Conservation (phyloP, 371 early-diverging fungal species). For the Apophysomyces ossiformis region DNA sequence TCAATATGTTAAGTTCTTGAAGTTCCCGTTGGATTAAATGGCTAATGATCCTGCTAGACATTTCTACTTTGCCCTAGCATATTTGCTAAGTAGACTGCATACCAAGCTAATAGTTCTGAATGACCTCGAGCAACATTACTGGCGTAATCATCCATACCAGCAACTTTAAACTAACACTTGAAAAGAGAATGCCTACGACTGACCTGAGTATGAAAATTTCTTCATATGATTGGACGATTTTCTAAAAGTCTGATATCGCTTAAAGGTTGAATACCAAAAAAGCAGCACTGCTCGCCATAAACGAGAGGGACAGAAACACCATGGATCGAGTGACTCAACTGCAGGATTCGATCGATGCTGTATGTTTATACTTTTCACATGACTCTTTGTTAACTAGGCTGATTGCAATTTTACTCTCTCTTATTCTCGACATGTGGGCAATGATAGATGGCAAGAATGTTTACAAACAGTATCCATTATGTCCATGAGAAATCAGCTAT, state of each 20-base stretch:
- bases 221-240: background rate
- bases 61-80: too few relatives aligned
- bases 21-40: too few relatives aligned
- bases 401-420: background rate
- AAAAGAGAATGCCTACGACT: background rate
- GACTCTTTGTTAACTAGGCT: background rate
- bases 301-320: too few relatives aligned
- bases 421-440: background rate
- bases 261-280: background rate
- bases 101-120: too few relatives aligned
- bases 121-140: background rate
- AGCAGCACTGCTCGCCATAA: conserved; percentile 11
- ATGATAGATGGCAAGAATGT: conserved; percentile 53
- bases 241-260: background rate
- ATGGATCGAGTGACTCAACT: conserved; percentile 58
- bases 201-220: background rate
- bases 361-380: conserved; percentile 16
- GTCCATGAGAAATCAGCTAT: conserved; percentile 56
- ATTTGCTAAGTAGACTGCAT: too few relatives aligned
- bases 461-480: conserved; percentile 58
- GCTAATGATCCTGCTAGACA: too few relatives aligned
- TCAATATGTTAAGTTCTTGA: too few relatives aligned
- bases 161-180: background rate
- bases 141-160: background rate
- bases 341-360: conserved; percentile 68